These are phyloP conservation scores for Russula brevipes DNA, from an alignment of 768 basidiomycete species.

Conservation along the genomic window DNA sequence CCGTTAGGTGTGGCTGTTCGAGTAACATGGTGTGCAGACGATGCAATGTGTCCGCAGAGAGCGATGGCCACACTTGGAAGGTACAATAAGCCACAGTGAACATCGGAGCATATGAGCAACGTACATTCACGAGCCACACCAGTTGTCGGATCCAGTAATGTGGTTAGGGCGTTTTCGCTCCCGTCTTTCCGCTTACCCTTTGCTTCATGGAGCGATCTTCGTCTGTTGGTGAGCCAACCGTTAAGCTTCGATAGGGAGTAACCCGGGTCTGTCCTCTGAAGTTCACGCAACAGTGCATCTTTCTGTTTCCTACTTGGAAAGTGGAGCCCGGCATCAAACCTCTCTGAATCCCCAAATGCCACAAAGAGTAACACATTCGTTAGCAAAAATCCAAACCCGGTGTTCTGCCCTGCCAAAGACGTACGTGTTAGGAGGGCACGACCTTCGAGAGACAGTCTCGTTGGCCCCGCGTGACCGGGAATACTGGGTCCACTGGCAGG, in stretches of 20 bases:
- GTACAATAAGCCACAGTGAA: background rate
- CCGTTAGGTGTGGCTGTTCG: constrained; percentile 7
- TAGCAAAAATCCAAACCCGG: no score
- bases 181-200: background rate
- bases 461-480: background rate
- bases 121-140: constrained; percentile 12
- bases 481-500: background rate
- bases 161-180: background rate
- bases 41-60: constrained; percentile 1
- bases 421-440: constrained; percentile 1
- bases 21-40: constrained; percentile 13
- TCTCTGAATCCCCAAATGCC: background rate
- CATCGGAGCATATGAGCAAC: background rate
- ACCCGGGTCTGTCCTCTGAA: constrained; percentile 12
- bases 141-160: constrained; percentile 8
- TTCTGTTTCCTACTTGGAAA: constrained; percentile 5
- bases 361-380: background rate
- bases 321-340: constrained; percentile 1
- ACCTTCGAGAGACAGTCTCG: background rate
- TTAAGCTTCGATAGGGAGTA: background rate
- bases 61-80: constrained; percentile 15
- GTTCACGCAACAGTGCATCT: background rate
- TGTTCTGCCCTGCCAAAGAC: background rate
- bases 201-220: background rate
- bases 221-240: constrained; percentile 5